Percentiles rank a stretch among this genome's conserved stretches.
phyloP scores from a whole-genome alignment of 169 alveolate genomes.

The Plasmodium fragile region DNA sequence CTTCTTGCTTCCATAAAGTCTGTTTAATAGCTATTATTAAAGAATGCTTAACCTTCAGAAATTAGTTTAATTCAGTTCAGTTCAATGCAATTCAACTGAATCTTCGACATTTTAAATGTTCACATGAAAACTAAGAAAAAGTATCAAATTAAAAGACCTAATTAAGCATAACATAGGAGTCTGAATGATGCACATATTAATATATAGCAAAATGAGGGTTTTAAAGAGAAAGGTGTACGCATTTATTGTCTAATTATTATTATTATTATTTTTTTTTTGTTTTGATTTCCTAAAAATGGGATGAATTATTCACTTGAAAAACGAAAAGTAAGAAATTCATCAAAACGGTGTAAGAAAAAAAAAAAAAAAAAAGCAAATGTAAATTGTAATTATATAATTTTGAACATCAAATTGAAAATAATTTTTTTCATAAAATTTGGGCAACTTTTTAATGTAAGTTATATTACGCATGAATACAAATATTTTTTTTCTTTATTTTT shows the following conservation, averaged over 20 bases:
- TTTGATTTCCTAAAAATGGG: not conserved
- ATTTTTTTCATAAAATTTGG: not conserved
- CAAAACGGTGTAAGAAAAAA: not conserved
- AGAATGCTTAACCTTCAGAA: not conserved
- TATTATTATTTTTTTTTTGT: too few relatives aligned
- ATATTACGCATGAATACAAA: not conserved
- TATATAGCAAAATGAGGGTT: not conserved
- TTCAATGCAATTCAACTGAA: not conserved
- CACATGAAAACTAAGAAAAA: not conserved
- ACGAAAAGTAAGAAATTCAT: not conserved
- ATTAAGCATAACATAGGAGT: not conserved
- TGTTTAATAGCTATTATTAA: not conserved
- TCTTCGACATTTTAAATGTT: not conserved
- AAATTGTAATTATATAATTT: too few relatives aligned
- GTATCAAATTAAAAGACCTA: not conserved
- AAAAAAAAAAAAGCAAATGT: not conserved
- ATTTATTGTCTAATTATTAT: not conserved
- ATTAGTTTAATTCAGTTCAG: not conserved
- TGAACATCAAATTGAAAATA: not conserved
- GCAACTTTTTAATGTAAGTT: not conserved
- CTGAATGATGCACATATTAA: not conserved
- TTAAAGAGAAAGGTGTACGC: not conserved
- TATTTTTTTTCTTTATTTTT: not conserved
- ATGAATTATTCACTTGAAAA: not conserved
- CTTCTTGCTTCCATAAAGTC: not conserved